Percentiles rank a stretch among this genome's conserved stretches.
These are phyloP conservation scores for Echinosophora koreensis DNA, from an alignment of 306 rosid species.

Conservation along the genomic window DNA sequence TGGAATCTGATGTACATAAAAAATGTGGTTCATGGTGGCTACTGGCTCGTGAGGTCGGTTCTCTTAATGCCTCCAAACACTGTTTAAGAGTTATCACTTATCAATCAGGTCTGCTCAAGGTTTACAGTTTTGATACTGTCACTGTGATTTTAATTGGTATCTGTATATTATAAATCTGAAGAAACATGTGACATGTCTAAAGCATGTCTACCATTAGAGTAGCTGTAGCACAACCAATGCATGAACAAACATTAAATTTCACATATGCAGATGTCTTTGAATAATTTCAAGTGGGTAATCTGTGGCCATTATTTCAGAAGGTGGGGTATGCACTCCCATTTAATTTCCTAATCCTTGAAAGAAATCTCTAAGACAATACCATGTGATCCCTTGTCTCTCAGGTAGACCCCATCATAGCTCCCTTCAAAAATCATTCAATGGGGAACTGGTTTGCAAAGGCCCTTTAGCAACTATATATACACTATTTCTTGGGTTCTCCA, in stretches of 20 bases:
- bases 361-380: background rate
- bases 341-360: background rate
- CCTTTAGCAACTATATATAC: background rate
- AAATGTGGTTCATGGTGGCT: background rate
- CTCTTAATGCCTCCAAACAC: background rate
- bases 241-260: background rate
- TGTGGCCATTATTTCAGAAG: background rate
- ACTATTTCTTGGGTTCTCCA: background rate
- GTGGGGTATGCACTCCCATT: background rate
- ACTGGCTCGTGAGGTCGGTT: background rate
- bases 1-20: background rate
- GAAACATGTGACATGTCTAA: background rate
- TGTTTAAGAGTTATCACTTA: background rate
- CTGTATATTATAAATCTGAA: background rate
- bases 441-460: background rate
- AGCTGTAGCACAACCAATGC: background rate
- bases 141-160: background rate
- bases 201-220: slow-evolving; percentile 12
- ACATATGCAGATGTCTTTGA: background rate
- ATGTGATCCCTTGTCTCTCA: background rate
- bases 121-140: background rate
- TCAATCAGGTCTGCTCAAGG: background rate
- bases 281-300: background rate
- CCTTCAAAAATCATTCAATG: background rate
- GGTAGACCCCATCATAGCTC: background rate